These are phyloP conservation scores for Protostelium mycophagum DNA, from an alignment of 78 protist genomes.

Conservation along the genomic window DNA sequence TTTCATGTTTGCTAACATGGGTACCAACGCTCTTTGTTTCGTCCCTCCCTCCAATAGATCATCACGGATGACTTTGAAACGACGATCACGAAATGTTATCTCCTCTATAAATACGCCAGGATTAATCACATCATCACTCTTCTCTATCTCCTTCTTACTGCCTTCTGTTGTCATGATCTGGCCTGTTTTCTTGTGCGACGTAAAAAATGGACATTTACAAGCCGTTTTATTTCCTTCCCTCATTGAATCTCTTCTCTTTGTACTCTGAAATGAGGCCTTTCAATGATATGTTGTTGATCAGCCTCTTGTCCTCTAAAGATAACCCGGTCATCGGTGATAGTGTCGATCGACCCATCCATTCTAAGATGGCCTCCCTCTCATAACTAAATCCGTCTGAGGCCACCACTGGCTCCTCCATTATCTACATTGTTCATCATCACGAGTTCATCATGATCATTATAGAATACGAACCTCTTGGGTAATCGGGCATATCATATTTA, in stretches of 20 bases:
- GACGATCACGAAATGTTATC: background rate
- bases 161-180: no score
- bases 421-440: background rate
- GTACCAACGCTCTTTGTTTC: background rate
- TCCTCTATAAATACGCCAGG: background rate
- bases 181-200: no score
- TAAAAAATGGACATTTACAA: no score
- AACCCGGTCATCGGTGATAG: slow-evolving; percentile 20
- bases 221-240: no score
- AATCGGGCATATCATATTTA: background rate
- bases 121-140: background rate
- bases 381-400: slow-evolving; percentile 35
- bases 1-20: background rate
- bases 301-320: background rate
- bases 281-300: slow-evolving; percentile 8
- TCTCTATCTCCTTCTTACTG: no score
- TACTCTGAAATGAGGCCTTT: slow-evolving; percentile 12
- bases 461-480: background rate
- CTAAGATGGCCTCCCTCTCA: slow-evolving; percentile 12
- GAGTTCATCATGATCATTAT: background rate
- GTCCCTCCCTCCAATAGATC: background rate
- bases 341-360: slow-evolving; percentile 4
- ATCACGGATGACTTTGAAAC: background rate
- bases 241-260: background rate
- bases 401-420: slow-evolving; percentile 41